These are phyloP conservation scores for Nemania bipapillata DNA, from an alignment of 2,329 filamentous ascomycete genomes.

Conservation along the genomic window DNA sequence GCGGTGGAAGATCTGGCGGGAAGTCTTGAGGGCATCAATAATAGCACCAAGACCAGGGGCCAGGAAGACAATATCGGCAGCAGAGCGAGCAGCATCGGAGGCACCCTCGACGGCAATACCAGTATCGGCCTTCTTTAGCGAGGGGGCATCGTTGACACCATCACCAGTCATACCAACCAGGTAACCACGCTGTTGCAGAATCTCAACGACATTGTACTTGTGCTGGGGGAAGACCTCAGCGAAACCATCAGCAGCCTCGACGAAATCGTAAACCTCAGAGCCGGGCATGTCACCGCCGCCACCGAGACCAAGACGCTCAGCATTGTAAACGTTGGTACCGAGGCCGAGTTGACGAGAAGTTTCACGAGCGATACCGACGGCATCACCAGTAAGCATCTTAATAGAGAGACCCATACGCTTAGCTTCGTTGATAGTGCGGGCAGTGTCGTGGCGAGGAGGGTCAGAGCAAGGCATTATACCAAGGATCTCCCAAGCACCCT, in stretches of 20 bases:
- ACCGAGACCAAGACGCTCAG: constrained; percentile 89
- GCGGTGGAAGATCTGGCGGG: constrained; percentile 93
- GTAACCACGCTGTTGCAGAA: constrained; percentile 91
- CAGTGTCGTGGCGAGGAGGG: constrained; percentile 89
- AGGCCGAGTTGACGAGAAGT: constrained; percentile 91
- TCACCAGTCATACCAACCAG: constrained; percentile 97
- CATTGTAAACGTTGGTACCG: constrained; percentile 92
- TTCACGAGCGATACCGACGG: constrained; percentile 91
- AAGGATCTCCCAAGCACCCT: constrained; percentile 87
- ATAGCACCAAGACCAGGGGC: constrained; percentile 90
- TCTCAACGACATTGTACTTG: constrained; percentile 94
- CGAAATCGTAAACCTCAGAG: constrained; percentile 94
- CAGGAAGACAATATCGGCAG: constrained; percentile 93
- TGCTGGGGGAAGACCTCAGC: constrained; percentile 94
- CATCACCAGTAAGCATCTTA: constrained; percentile 96
- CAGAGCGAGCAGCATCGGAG: constrained; percentile 88
- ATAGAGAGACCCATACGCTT: constrained; percentile 88
- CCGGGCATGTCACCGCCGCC: constrained; percentile 92
- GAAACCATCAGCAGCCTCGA: constrained; percentile 93
- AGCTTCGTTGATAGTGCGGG: constrained; percentile 88
- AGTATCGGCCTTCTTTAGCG: constrained; percentile 93
- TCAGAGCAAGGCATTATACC: constrained; percentile 96
- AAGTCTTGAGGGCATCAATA: constrained; percentile 91
- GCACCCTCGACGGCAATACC: constrained; percentile 95
- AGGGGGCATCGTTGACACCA: constrained; percentile 93